Percentiles rank a stretch among this genome's conserved stretches.
Evolutionary conservation across 2,329 filamentous ascomycete species (phyloP).

Genomic region (Cadophora sp.): DNA sequence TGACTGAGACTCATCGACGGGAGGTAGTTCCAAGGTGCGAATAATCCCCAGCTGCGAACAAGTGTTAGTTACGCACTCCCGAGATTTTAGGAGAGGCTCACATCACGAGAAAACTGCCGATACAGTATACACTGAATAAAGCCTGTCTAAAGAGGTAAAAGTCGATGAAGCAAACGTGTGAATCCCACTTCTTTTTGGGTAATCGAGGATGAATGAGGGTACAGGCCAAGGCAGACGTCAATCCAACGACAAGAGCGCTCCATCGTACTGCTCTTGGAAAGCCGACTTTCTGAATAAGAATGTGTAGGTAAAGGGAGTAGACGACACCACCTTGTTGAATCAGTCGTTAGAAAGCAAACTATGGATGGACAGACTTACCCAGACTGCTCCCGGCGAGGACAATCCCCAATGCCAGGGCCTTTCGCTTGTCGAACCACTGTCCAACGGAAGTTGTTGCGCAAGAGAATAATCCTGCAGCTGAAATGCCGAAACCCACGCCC

Average conservation of each 20-base stretch:
- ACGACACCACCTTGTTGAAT: constrained; percentile 51
- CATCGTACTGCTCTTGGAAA: constrained; percentile 70
- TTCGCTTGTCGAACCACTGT: constrained; percentile 55
- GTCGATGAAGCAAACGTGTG: constrained; percentile 46
- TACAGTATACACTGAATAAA: constrained; percentile 24
- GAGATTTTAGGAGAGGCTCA: not conserved
- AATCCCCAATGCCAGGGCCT: constrained; percentile 54
- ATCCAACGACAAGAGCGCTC: constrained; percentile 58
- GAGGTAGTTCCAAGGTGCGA: constrained; percentile 56
- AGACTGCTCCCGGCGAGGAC: constrained; percentile 54
- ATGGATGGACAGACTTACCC: constrained; percentile 38
- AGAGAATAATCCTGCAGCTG: constrained; percentile 53
- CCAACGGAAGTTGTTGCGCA: constrained; percentile 48
- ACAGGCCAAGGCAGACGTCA: constrained; percentile 48
- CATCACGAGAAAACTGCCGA: constrained; percentile 27
- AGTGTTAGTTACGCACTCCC: not conserved
- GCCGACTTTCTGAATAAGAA: constrained; percentile 64
- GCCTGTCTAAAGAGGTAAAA: constrained; percentile 39
- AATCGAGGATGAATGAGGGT: constrained; percentile 47
- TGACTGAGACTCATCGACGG: constrained; percentile 45
- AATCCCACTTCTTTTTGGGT: constrained; percentile 29
- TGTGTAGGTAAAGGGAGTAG: constrained; percentile 63
- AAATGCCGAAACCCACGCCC: constrained; percentile 52
- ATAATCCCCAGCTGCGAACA: constrained; percentile 51
- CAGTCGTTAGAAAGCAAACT: not conserved